phyloP scores from a whole-genome alignment of 176 grass and related monocot genomes.

The Bonia amplexicaulis region DNA sequence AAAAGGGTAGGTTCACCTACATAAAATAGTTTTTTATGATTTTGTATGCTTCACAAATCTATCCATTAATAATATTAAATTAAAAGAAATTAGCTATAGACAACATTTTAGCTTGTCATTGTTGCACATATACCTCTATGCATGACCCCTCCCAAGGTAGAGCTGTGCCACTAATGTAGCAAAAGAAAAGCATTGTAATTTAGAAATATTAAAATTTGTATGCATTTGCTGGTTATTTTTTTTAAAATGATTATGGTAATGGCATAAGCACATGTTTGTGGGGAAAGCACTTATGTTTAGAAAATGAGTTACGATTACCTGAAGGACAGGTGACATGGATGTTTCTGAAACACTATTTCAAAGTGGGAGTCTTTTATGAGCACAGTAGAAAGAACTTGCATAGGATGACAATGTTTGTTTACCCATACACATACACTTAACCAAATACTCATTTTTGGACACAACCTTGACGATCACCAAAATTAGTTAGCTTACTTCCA shows the following conservation, averaged over 20 bases:
- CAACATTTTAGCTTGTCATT: not conserved
- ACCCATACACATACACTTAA: not conserved
- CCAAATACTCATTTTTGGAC: not conserved
- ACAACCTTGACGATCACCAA: not conserved
- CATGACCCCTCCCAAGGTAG: not conserved
- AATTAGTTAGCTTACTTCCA: not conserved
- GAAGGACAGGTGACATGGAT: not conserved
- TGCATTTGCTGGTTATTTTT: not conserved
- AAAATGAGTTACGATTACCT: slow-evolving; percentile 1
- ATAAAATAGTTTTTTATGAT: not conserved
- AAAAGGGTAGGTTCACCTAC: not conserved
- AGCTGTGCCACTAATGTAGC: not conserved
- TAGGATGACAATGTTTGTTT: not conserved
- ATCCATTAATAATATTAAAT: not conserved
- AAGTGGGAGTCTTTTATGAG: not conserved
- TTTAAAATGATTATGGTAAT: not conserved
- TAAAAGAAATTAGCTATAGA: not conserved
- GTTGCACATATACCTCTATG: not conserved
- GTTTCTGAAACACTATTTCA: not conserved
- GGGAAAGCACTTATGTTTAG: not conserved
- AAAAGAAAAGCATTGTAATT: not conserved
- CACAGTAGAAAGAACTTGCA: not conserved
- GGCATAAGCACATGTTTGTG: not conserved
- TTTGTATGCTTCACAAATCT: not conserved
- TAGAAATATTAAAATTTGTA: not conserved